A percentile compares a stretch with the other conserved stretches of the same genome.
These are phyloP conservation scores for Cairneyella variabilis DNA, from an alignment of 495 filamentous ascomycete genomes.

Conservation along the genomic window DNA sequence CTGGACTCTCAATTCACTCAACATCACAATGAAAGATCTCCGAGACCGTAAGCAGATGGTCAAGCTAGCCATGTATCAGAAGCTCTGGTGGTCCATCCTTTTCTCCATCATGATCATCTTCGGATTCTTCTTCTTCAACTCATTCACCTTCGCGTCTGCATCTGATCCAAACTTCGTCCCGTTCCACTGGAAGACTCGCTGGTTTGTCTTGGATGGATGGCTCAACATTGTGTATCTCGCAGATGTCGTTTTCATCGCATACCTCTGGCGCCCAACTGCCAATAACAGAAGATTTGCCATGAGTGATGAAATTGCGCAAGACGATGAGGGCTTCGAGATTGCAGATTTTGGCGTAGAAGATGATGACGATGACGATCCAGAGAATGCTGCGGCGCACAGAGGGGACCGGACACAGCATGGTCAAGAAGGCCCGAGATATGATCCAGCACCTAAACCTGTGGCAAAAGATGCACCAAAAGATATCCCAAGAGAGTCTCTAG, in stretches of 20 bases:
- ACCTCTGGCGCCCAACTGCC: slow-evolving; percentile 92
- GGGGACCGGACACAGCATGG: slow-evolving; percentile 34
- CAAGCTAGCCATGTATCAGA: slow-evolving; percentile 90
- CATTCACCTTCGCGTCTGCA: slow-evolving; percentile 83
- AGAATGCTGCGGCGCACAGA: slow-evolving; percentile 62
- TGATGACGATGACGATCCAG: slow-evolving; percentile 63
- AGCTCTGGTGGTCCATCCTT: slow-evolving; percentile 97
- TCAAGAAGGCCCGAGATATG: slow-evolving; percentile 31
- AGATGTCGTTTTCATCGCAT: slow-evolving; percentile 89
- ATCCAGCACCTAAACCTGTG: slow-evolving; percentile 17
- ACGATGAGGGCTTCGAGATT: slow-evolving; percentile 94
- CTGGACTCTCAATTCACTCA: slow-evolving; percentile 96
- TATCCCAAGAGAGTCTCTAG: slow-evolving; percentile 61
- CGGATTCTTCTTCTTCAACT: slow-evolving; percentile 93
- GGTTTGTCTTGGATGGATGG: slow-evolving; percentile 98
- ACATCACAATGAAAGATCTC: slow-evolving; percentile 91
- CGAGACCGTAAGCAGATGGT: slow-evolving; percentile 88
- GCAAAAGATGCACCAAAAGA: slow-evolving; percentile 20
- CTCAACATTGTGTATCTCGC: slow-evolving; percentile 93
- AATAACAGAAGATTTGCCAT: slow-evolving; percentile 98
- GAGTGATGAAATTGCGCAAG: slow-evolving; percentile 98
- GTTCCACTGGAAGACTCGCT: slow-evolving; percentile 91
- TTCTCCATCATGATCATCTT: slow-evolving; percentile 92
- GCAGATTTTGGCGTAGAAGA: slow-evolving; percentile 79
- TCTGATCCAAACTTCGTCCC: slow-evolving; percentile 85